Base-by-base conservation (phyloP, 1,284 basidiomycete species). In the Sutorius eximius region DNA sequence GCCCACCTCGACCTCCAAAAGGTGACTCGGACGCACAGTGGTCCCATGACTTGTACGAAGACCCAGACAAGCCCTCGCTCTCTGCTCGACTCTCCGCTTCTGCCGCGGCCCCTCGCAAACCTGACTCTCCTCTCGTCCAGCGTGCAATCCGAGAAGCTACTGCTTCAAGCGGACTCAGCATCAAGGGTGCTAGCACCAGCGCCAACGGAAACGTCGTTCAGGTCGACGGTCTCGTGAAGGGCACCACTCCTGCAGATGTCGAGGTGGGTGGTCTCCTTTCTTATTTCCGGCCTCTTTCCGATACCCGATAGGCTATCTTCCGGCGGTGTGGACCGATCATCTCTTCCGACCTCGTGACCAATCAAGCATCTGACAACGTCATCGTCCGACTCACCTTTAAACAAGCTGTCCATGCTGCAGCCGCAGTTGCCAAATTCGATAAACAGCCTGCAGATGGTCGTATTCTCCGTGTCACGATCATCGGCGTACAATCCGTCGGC, bases 221-320 rank as follows among this genome's bases (percentile, higher is more conserved):
- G 62, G 86, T 94, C 15, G 77, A 82, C 10, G 89, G 88, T 8
- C 73, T 94, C 29, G 89, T 87, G 7, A 73, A 72, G 18, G 92
- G 91, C 6, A 94, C 91, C 29, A 92, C 88, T 3, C 79, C 89
- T 22, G 91, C 88, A 33, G 91, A 94, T 66, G 92, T 94, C 51
- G 82, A 85, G 65, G 83, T 84, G 51, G 54, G 79, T n/a, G 36
- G 50, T 36, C 4, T 48, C 8, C 1, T 27, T 22, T 41, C 7
- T n/a, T 13, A 3, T 50, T 13, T 3, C 16, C 3, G 1, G 5
- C 45, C 11, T 27, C 4, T 5, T 55, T 53, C 50, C 33, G 42
- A 57, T 13, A 40, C 30, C 42, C 49, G 33, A 18, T 57, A 86
- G 83, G 89, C 89, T 24, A 93, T 93, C 55, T 95, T 95, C 78